Conservation (phyloP, 768 basidiomycete species). For the Psilocybe cyanescens region DNA sequence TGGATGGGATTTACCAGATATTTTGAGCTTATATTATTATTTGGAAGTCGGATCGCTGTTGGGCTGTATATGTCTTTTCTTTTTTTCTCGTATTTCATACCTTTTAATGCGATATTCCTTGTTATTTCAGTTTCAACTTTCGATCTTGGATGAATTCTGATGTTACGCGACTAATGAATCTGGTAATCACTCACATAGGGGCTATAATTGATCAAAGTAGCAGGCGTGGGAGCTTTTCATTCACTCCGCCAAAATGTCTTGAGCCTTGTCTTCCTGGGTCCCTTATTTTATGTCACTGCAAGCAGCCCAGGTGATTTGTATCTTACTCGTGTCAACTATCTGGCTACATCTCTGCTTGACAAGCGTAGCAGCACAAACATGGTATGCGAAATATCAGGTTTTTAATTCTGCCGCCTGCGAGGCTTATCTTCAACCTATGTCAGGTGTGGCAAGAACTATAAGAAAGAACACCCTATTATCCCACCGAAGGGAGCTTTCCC, state of each 20-base stretch:
- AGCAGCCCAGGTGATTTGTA: background rate
- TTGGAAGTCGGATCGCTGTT: background rate
- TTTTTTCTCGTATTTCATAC: background rate
- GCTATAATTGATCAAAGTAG: too few relatives aligned
- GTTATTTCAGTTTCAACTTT: background rate
- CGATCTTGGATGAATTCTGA: too few relatives aligned
- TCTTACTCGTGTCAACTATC: background rate
- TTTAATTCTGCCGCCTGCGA: too few relatives aligned
- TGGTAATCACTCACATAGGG: too few relatives aligned
- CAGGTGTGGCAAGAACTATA: conserved; percentile 19
- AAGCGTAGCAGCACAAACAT: background rate
- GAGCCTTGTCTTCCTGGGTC: background rate
- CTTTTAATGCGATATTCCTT: background rate
- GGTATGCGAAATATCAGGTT: background rate
- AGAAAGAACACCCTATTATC: background rate
- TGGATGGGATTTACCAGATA: background rate
- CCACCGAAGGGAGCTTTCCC: conserved; percentile 8
- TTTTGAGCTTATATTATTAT: background rate
- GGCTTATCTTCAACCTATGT: background rate
- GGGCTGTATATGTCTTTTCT: background rate
- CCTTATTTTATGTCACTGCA: background rate
- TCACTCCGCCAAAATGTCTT: background rate
- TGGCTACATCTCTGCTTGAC: background rate
- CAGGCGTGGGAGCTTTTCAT: background rate
- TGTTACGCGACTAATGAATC: too few relatives aligned